phyloP scores from a whole-genome alignment of 202 grass and related monocot genomes.

The Cymbopogon flexuosus region DNA sequence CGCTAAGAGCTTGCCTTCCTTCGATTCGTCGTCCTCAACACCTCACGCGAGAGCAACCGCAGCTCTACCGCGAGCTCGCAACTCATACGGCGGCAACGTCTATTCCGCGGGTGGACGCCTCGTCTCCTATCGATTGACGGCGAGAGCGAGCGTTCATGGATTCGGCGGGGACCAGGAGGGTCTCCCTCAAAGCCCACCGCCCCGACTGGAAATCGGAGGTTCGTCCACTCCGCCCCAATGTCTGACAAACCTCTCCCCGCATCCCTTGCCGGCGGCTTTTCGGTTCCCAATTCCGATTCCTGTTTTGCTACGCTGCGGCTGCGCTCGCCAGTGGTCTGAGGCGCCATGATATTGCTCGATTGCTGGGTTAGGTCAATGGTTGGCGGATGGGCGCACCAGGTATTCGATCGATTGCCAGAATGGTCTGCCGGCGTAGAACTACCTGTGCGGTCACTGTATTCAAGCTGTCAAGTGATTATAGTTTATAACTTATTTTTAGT shows the following conservation, averaged over 20 bases:
- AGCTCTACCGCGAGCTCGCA: not conserved
- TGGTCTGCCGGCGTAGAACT: not conserved
- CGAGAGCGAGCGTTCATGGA: conserved; percentile 41
- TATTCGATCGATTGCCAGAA: conserved; percentile 2
- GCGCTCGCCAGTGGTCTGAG: not conserved
- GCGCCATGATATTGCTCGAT: not conserved
- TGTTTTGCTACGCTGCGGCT: not conserved
- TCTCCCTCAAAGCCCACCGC: conserved; percentile 53
- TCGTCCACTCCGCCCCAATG: not conserved
- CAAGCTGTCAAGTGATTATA: not conserved
- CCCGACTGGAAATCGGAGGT: conserved; percentile 83
- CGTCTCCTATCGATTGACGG: not conserved
- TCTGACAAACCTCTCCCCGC: not conserved
- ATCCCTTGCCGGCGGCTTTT: not conserved
- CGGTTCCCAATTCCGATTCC: not conserved
- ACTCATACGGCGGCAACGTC: not conserved
- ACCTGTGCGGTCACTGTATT: not conserved
- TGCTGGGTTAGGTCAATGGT: not conserved
- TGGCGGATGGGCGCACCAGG: not conserved
- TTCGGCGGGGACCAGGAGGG: conserved; percentile 42
- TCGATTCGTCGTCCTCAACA: not conserved
- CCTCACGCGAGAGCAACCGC: not conserved
- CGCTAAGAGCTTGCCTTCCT: not conserved
- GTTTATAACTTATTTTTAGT: not conserved
- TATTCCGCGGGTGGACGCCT: not conserved